A percentile compares a stretch with the other conserved stretches of the same genome.
Evolutionary conservation across 257 asterid genomes (phyloP).

Genomic region (Jasminum sambac): DNA sequence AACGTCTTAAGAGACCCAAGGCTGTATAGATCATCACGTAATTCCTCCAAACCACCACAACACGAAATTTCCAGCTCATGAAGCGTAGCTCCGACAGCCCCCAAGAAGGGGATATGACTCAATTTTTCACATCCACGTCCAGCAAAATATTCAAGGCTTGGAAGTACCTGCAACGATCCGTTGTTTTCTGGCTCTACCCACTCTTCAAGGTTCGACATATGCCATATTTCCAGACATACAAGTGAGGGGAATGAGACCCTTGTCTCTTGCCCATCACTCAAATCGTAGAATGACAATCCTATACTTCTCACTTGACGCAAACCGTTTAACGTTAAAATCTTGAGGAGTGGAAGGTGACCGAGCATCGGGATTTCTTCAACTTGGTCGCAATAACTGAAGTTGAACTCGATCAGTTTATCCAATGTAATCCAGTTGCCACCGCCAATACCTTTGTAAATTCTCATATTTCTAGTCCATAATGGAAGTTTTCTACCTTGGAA

Average conservation of each 20-base stretch:
- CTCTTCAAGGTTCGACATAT: background rate
- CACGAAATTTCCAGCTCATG: too few relatives aligned
- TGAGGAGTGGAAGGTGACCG: too few relatives aligned
- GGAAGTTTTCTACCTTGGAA: constrained; percentile 27
- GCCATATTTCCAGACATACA: background rate
- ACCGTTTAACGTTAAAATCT: background rate
- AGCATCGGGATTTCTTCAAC: constrained; percentile 2
- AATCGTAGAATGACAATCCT: constrained; percentile 26
- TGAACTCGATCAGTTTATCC: constrained; percentile 1
- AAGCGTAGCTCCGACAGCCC: too few relatives aligned
- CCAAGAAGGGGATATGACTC: too few relatives aligned
- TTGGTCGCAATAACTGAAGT: background rate
- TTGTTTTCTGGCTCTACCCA: background rate
- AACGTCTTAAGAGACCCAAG: background rate
- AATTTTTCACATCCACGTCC: background rate
- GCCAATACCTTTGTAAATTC: too few relatives aligned
- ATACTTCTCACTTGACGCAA: constrained; percentile 10
- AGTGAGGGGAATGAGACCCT: constrained; percentile 24
- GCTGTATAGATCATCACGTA: too few relatives aligned
- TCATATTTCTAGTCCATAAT: constrained; percentile 25
- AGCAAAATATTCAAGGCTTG: too few relatives aligned
- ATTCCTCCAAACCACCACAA: too few relatives aligned
- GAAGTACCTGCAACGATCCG: too few relatives aligned
- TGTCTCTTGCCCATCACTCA: background rate
- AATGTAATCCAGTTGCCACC: background rate